Base-by-base conservation (phyloP, 495 filamentous ascomycete species). In the Penicillium odoratum region DNA sequence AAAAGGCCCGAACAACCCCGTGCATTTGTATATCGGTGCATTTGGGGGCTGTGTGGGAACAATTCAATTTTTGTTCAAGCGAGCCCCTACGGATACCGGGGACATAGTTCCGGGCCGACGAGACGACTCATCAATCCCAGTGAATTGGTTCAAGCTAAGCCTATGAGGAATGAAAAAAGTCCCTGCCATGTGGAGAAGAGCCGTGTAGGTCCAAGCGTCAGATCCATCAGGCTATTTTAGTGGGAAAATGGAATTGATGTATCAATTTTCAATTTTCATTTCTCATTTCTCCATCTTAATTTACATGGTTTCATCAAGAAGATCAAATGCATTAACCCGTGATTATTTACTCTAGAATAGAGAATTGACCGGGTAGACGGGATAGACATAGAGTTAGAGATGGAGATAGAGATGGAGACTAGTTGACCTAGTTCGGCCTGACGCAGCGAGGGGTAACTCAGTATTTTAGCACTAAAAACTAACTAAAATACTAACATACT, bases 41-140 rank as follows among this genome's bases (percentile, higher is more conserved):
- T 21, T 21, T 21, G 21, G 40, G 40, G 40, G 40, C 18, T 44
- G 40, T 44, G 15, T 28, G 18, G 44, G 44, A 31, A 48, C 46
- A 30, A 48, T 48, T 48, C 13, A 3, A 48, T 48, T 31, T 31
- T 21, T 21, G 21, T 21, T 21, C 21, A 21, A 21, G 21, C 21
- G 21, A 21, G 42, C 33, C 33, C 33, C 7, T 11, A 11, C 48
- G 52, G 25, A 48, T 40, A 4, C 57, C 58, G 47, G 49, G 54
- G 51, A 30, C 36, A 45, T 13, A 49, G 18, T 61, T 51, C 58
- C 58, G 60, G 11, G 48, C 46, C 60, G 61, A 62, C 31, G 26
- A 28, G 46, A 48, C 46, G 46, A 48, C 46, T 48, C 46, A 28
- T 48, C 46, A 48, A 3, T 48, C 28, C 9, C 15, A 26, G 21